Percentiles rank a stretch among this genome's conserved stretches.
phyloP scores from a whole-genome alignment of 768 basidiomycete species.

The Exidia glandulosa region DNA sequence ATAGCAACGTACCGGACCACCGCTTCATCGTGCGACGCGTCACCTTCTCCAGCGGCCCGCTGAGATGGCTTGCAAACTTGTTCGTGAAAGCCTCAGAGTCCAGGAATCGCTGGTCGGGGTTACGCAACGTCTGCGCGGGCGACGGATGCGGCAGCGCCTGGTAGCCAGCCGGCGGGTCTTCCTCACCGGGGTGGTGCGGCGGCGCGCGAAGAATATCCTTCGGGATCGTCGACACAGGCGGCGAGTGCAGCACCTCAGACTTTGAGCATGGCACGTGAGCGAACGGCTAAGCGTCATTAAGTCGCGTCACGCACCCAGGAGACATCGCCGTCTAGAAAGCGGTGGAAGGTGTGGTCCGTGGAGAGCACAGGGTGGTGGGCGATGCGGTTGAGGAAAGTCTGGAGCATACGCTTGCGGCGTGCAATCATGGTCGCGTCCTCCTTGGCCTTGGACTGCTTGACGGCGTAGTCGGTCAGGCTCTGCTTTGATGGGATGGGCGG shows the following conservation, averaged over 20 bases:
- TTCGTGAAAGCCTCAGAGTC: slow-evolving; percentile 94
- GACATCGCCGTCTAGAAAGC: slow-evolving; percentile 90
- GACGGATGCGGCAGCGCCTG: slow-evolving; percentile 82
- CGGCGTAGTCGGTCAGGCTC: slow-evolving; percentile 89
- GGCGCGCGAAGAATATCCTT: slow-evolving; percentile 96
- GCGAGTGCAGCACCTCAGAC: slow-evolving; percentile 88
- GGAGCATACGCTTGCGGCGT: slow-evolving; percentile 84
- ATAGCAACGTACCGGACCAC: slow-evolving; percentile 65
- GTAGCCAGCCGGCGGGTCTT: slow-evolving; percentile 60
- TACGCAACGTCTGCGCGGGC: slow-evolving; percentile 75
- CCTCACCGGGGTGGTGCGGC: slow-evolving; percentile 86
- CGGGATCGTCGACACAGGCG: slow-evolving; percentile 80
- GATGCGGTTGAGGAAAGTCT: slow-evolving; percentile 87
- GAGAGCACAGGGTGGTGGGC: slow-evolving; percentile 89
- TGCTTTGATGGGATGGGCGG: slow-evolving; percentile 98
- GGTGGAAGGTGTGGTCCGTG: slow-evolving; percentile 91
- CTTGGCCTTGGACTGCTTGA: slow-evolving; percentile 93
- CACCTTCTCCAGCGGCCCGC: slow-evolving; percentile 92
- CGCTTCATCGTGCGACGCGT: slow-evolving; percentile 85
- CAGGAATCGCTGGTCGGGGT: slow-evolving; percentile 89
- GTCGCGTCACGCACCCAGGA: slow-evolving; percentile 87
- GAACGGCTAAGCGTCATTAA: background rate
- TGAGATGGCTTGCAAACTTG: slow-evolving; percentile 88
- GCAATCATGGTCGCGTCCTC: slow-evolving; percentile 91
- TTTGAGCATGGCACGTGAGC: slow-evolving; percentile 18